These are phyloP conservation scores for Lantana camara DNA, from an alignment of 257 asterid species.

Conservation along the genomic window DNA sequence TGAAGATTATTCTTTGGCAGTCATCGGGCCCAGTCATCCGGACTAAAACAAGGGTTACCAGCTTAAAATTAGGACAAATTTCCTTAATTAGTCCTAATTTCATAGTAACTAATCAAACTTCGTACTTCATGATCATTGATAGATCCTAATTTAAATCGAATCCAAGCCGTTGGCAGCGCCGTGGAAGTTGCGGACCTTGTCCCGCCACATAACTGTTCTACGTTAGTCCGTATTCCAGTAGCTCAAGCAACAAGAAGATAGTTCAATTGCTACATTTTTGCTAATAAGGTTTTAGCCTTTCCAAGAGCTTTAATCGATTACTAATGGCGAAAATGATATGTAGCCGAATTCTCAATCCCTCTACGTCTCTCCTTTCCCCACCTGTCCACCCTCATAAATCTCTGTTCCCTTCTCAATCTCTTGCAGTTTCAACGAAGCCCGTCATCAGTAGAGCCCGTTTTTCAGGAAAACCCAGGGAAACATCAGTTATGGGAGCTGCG, in stretches of 20 bases:
- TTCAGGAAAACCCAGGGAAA: conserved; percentile 21
- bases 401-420: conserved; percentile 20
- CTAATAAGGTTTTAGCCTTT: no score
- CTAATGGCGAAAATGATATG: conserved; percentile 44
- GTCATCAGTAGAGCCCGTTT: conserved; percentile 10
- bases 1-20: no score
- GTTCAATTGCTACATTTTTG: no score
- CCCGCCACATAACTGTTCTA: conserved; percentile 13
- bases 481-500: conserved; percentile 30
- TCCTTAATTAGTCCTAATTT: no score
- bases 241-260: no score
- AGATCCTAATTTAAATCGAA: no score
- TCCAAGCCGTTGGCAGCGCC: background rate
- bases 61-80: no score
- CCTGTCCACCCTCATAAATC: conserved; percentile 19
- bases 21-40: no score
- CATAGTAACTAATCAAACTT: no score
- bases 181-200: background rate
- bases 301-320: no score
- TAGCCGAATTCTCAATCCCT: conserved; percentile 28
- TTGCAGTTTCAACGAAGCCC: conserved; percentile 30
- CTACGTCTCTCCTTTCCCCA: conserved; percentile 22
- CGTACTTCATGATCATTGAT: no score
- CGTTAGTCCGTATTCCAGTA: conserved; percentile 1
- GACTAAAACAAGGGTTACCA: no score